Conservation (phyloP, 805 yeast species). For the Grigorovia transvaalensis region DNA sequence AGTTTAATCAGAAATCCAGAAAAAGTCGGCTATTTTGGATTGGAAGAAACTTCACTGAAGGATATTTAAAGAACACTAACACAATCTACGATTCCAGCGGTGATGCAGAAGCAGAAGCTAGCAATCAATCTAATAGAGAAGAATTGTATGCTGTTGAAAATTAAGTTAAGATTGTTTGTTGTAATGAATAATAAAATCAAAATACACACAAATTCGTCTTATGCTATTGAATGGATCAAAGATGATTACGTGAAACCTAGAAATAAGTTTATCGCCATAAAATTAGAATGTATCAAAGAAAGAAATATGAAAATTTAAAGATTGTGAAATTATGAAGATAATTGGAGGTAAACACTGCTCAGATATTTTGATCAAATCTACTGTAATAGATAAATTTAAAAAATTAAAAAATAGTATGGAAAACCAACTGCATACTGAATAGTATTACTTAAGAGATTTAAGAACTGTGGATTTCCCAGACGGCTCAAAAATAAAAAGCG, state of each 20-base stretch:
- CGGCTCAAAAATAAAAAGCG: background rate
- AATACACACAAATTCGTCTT: background rate
- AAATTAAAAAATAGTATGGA: background rate
- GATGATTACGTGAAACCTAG: background rate
- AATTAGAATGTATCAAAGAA: background rate
- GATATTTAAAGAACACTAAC: background rate
- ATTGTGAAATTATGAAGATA: background rate
- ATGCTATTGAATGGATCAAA: background rate
- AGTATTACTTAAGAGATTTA: background rate
- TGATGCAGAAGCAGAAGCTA: constrained; percentile 1
- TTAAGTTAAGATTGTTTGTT: background rate
- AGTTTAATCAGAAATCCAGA: constrained; percentile 1
- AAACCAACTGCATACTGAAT: background rate
- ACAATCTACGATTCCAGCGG: background rate
- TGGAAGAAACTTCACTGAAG: background rate
- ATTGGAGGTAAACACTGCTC: background rate
- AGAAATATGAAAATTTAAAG: background rate
- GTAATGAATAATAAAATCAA: background rate
- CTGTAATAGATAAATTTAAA: background rate
- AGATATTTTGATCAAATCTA: constrained; percentile 1
- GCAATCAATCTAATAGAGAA: constrained; percentile 1
- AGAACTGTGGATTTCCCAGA: background rate
- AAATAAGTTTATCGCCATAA: background rate
- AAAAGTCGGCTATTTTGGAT: background rate
- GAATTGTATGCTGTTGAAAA: background rate